These are phyloP conservation scores for Articulospora tetracladia DNA, from an alignment of 495 filamentous ascomycete species.

Conservation along the genomic window DNA sequence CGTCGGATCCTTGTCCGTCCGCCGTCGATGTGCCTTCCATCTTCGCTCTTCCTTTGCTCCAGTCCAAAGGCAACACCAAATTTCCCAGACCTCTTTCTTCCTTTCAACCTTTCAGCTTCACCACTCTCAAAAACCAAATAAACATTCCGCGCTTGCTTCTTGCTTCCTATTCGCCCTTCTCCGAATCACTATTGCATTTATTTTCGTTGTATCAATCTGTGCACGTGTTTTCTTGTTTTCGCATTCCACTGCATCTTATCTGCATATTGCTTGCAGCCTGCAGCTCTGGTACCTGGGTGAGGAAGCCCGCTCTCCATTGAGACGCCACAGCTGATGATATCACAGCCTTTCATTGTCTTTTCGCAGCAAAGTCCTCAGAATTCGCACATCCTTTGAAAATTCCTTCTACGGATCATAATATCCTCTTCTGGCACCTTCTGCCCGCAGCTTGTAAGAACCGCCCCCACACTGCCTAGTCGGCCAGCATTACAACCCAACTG, in stretches of 20 bases:
- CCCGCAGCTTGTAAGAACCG: neutral
- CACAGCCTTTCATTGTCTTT: neutral
- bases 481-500: neutral
- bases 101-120: neutral
- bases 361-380: neutral
- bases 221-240: neutral
- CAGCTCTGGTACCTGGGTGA: neutral
- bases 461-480: neutral
- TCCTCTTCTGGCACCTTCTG: neutral
- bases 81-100: conserved; percentile 8
- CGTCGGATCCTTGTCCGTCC: neutral
- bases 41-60: no score
- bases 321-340: neutral
- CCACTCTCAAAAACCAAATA: neutral
- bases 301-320: neutral
- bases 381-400: neutral
- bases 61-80: neutral
- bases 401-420: neutral
- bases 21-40: neutral
- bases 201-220: neutral
- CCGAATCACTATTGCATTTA: neutral
- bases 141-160: neutral
- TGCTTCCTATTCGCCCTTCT: neutral
- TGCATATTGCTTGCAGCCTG: neutral
- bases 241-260: neutral